Conservation (phyloP, 805 yeast genomes). For the Suhomyces canberraensis region DNA sequence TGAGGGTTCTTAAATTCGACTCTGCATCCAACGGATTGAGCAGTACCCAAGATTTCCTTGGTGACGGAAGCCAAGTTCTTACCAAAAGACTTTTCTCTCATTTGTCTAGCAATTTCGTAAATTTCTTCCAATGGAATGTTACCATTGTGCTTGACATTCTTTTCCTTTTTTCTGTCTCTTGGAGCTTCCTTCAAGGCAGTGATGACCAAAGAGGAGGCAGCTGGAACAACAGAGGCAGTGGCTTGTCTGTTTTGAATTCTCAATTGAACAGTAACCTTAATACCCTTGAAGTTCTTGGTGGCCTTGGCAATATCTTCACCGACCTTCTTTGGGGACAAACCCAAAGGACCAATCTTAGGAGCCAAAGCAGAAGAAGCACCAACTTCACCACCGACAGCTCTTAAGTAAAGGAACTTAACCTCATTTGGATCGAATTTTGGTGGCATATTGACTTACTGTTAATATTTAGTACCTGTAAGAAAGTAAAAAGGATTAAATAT, state of each 20-base stretch:
- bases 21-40: slow-evolving; percentile 99
- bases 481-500: slow-evolving; percentile 2
- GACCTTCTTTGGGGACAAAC: slow-evolving; percentile 99
- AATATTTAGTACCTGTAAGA: slow-evolving; percentile 3
- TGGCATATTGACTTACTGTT: slow-evolving; percentile 58
- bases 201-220: slow-evolving; percentile 98
- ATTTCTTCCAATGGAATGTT: slow-evolving; percentile 96
- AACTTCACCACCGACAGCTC: slow-evolving; percentile 99
- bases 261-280: slow-evolving; percentile 97
- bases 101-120: slow-evolving; percentile 94
- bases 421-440: slow-evolving; percentile 98
- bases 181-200: slow-evolving; percentile 99
- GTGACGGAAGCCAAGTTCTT: slow-evolving; percentile 94
- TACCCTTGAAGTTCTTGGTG: slow-evolving; percentile 98
- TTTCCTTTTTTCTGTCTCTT: slow-evolving; percentile 99
- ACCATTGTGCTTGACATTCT: slow-evolving; percentile 99
- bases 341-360: slow-evolving; percentile 99
- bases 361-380: slow-evolving; percentile 99
- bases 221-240: slow-evolving; percentile 96
- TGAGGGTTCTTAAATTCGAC: slow-evolving; percentile 99
- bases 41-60: slow-evolving; percentile 99
- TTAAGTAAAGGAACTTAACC: slow-evolving; percentile 96
- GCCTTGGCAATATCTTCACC: slow-evolving; percentile 99
- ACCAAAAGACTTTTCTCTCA: slow-evolving; percentile 97
- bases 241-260: slow-evolving; percentile 99